These are phyloP conservation scores for Phytophthora constricta DNA, from an alignment of 352 stramenopile genomes.

Conservation along the genomic window DNA sequence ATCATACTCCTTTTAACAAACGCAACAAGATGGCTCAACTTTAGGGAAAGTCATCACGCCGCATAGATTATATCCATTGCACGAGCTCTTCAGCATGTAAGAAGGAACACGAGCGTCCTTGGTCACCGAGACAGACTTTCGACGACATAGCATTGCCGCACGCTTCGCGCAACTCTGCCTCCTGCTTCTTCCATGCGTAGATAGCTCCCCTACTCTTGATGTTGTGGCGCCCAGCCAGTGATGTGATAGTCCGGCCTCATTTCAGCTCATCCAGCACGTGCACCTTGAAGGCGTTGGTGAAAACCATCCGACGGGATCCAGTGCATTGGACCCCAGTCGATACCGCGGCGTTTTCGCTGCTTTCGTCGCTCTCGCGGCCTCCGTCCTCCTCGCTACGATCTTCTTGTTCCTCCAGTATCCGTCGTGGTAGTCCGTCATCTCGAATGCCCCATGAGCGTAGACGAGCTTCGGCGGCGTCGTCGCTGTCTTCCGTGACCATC, in stretches of 20 bases:
- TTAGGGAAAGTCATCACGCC: conserved; percentile 25
- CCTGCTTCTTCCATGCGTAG: conserved; percentile 7
- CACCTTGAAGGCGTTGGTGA: background rate
- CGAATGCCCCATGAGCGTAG: background rate
- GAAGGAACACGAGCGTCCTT: conserved; percentile 14
- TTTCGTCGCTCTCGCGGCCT: background rate
- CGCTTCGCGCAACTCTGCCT: background rate
- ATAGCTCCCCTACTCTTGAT: conserved; percentile 2
- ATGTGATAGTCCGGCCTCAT: background rate
- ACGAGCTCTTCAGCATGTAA: conserved; percentile 21
- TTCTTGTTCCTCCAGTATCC: background rate
- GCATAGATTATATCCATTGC: conserved; percentile 35
- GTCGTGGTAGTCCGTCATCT: background rate
- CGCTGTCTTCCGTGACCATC: background rate
- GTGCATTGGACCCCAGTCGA: no score
- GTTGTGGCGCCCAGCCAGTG: background rate
- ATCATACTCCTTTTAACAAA: conserved; percentile 24
- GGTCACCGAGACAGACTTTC: conserved; percentile 2
- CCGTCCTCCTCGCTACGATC: background rate
- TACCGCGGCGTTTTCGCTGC: background rate
- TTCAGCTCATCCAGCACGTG: conserved; percentile 1
- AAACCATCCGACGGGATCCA: background rate
- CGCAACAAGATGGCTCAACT: conserved; percentile 13
- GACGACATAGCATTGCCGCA: background rate
- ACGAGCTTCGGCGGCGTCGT: background rate